Conservation (phyloP, 2,329 filamentous ascomycete species). For the Sphaerostilbella broomeana region DNA sequence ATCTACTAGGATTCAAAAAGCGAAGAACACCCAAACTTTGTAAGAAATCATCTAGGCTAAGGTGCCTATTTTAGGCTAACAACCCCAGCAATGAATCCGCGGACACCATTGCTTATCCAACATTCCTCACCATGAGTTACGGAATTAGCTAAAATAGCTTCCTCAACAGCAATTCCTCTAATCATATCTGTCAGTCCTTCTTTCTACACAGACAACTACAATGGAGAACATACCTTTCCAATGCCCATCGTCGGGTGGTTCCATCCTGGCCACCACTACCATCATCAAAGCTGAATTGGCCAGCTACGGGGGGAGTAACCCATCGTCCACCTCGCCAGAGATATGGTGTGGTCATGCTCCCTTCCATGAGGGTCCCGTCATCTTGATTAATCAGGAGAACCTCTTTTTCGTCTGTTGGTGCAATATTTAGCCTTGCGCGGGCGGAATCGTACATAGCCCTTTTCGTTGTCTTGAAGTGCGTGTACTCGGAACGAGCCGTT, state of each 20-base stretch:
- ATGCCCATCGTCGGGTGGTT: conserved; percentile 75
- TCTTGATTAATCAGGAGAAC: conserved; percentile 64
- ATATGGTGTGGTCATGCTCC: conserved; percentile 75
- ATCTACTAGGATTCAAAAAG: too few relatives aligned
- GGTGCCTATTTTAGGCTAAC: conserved; percentile 26
- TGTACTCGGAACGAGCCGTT: conserved; percentile 55
- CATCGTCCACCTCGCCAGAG: conserved; percentile 67
- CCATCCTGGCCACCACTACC: conserved; percentile 75
- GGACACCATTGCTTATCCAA: conserved; percentile 83
- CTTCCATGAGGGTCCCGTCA: conserved; percentile 70
- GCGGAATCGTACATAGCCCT: conserved; percentile 67
- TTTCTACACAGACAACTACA: too few relatives aligned
- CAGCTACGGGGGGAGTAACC: conserved; percentile 68
- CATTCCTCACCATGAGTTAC: conserved; percentile 68
- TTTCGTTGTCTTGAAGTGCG: conserved; percentile 77
- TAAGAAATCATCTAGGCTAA: too few relatives aligned
- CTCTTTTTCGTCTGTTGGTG: conserved; percentile 50
- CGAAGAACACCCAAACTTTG: too few relatives aligned
- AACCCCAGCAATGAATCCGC: conserved; percentile 61
- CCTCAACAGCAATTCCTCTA: conserved; percentile 58
- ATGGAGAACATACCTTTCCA: conserved; percentile 51
- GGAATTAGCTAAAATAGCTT: conserved; percentile 50
- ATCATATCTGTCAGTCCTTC: conserved; percentile 9
- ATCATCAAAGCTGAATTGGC: conserved; percentile 26
- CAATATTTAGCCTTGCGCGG: conserved; percentile 53